phyloP scores from a whole-genome alignment of 2,329 filamentous ascomycete genomes.

The Ampelomyces quisqualis region DNA sequence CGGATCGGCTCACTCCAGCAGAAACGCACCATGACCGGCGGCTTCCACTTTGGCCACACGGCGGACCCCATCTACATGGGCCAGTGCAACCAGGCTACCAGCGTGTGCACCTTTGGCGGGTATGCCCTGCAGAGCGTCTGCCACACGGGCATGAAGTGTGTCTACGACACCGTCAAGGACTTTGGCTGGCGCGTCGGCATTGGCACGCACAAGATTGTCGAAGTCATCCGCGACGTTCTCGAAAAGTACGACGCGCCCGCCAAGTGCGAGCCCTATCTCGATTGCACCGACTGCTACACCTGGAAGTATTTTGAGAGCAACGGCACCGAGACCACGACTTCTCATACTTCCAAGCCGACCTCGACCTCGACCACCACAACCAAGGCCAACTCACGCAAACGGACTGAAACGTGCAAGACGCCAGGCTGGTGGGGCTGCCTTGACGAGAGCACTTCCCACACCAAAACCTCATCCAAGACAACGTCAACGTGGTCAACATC shows the following conservation, averaged over 20 bases:
- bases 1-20: slow-evolving; percentile 68
- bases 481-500: slow-evolving; percentile 41
- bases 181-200: slow-evolving; percentile 91
- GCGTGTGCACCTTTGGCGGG: slow-evolving; percentile 84
- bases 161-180: slow-evolving; percentile 89
- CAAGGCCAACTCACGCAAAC: slow-evolving; percentile 50
- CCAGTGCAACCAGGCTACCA: slow-evolving; percentile 85
- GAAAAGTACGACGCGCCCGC: slow-evolving; percentile 80
- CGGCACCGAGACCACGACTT: slow-evolving; percentile 71
- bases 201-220: slow-evolving; percentile 85
- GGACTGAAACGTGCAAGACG: slow-evolving; percentile 85
- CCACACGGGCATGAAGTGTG: slow-evolving; percentile 82
- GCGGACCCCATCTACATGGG: slow-evolving; percentile 95
- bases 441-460: slow-evolving; percentile 61
- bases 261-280: slow-evolving; percentile 69
- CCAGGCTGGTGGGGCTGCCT: slow-evolving; percentile 89
- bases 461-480: slow-evolving; percentile 50
- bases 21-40: slow-evolving; percentile 64
- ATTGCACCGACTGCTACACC: slow-evolving; percentile 83
- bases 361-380: slow-evolving; percentile 64
- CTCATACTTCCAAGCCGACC: slow-evolving; percentile 52
- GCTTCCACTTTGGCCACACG: slow-evolving; percentile 91
- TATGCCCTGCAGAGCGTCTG: slow-evolving; percentile 95
- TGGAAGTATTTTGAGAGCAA: slow-evolving; percentile 98
- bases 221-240: slow-evolving; percentile 85